Percentiles rank a stretch among this genome's conserved stretches.
Conservation (phyloP, 495 filamentous ascomycete species). For the Glonium stellatum region DNA sequence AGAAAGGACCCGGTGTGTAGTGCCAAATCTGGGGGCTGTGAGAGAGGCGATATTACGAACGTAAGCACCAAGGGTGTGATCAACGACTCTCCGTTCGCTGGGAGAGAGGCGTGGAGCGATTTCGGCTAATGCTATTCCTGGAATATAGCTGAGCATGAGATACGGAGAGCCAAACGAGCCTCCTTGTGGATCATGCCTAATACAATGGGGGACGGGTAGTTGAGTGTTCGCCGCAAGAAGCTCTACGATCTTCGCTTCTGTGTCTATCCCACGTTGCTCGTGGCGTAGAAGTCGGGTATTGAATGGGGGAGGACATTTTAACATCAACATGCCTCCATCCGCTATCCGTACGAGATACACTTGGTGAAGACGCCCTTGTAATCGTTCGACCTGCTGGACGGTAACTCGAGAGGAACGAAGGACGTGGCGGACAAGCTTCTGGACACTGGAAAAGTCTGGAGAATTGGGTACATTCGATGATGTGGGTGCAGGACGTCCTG, state of each 20-base stretch:
- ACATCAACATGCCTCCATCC: conserved; percentile 46
- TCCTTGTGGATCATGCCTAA: conserved; percentile 45
- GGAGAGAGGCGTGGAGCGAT: conserved; percentile 36
- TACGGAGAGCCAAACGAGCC: conserved; percentile 40
- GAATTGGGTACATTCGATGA: conserved; percentile 16
- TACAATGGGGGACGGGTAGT: conserved; percentile 45
- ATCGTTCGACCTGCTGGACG: conserved; percentile 41
- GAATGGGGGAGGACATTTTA: conserved; percentile 49
- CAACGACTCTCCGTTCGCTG: conserved; percentile 41
- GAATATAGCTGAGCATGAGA: conserved; percentile 45
- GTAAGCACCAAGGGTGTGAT: conserved; percentile 39
- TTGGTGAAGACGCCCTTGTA: conserved; percentile 47
- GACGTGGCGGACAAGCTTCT: conserved; percentile 39
- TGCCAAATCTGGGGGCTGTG: conserved; percentile 40
- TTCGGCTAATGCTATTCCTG: conserved; percentile 42
- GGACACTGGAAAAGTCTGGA: conserved; percentile 34
- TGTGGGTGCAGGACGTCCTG: conserved; percentile 19
- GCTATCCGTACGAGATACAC: conserved; percentile 49
- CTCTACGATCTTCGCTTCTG: conserved; percentile 49
- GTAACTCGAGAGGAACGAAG: conserved; percentile 38
- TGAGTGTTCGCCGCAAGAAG: conserved; percentile 42
- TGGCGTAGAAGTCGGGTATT: conserved; percentile 50
- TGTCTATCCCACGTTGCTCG: conserved; percentile 49
- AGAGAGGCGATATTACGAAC: conserved; percentile 28
- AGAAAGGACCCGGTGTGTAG: conserved; percentile 43